Base-by-base conservation (phyloP, 2,329 filamentous ascomycete genomes). In the Immersiporthe knoxdaviesiana region DNA sequence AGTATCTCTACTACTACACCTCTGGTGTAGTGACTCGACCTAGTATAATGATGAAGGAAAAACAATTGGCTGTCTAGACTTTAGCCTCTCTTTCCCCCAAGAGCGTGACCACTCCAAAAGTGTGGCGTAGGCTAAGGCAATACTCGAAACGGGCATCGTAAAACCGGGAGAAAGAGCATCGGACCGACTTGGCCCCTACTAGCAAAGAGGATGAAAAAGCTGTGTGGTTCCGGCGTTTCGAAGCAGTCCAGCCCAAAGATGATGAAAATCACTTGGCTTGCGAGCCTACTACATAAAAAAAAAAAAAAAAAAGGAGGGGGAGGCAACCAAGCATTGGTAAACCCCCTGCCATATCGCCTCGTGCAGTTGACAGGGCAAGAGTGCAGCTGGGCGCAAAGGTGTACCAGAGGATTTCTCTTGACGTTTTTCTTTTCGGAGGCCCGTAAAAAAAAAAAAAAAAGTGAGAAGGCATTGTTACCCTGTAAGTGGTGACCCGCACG, bases 321-420 rank as follows among this genome's bases (percentile, higher is more conserved):
- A n/a, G 52, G 14, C 27, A 56, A 18, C 50, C 50, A 54, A 14
- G 50, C 50, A 27, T n/a, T 6, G 50, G 11, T 8, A 12, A 8
- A 35, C 8, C 35, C 35, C 35, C 35, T 11, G 1, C 24, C 50
- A 12, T 54, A 1, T 27, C 24, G n/a, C 37, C 66, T 47, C 7
- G 56, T 58, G 61, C 52, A 64, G 39, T 30, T 27, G 32, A 47
- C 66, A 39, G 54, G 63, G 21, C 18, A 16, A 21, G 21, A n/a
- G 21, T 7, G 7, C 37, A 39, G 11, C n/a, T n/a, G 37, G 58
- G 35, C 21, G 21, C 24, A 30, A 56, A 56, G 24, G 52, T 14
- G 5, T 56, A 32, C 52, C 24, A 12, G 24, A 54, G 12, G 27
- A 3, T 7, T 56, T 30, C 27, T 27, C 4, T 4, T 56, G 27